A percentile compares a stretch with the other conserved stretches of the same genome.
These are phyloP conservation scores for Chamaecyparis obtusa DNA, from an alignment of 75 land plant species.

Conservation along the genomic window DNA sequence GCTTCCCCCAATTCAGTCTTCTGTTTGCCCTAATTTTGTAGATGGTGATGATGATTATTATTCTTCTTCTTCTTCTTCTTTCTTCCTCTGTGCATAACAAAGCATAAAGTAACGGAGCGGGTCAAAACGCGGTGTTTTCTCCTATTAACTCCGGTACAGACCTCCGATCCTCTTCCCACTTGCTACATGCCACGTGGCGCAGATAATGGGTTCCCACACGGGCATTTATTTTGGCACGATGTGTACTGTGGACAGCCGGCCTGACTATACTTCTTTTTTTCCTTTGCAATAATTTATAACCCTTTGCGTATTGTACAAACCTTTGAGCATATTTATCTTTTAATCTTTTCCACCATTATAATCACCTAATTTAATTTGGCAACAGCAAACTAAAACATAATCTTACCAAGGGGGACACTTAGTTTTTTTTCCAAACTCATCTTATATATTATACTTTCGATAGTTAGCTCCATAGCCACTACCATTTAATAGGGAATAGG, in stretches of 20 bases:
- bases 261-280: too few relatives aligned
- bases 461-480: too few relatives aligned
- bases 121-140: background rate
- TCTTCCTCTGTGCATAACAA: background rate
- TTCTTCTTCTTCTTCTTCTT: background rate
- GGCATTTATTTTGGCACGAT: background rate
- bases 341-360: too few relatives aligned
- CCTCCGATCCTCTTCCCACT: background rate
- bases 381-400: too few relatives aligned
- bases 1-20: background rate
- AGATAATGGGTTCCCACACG: background rate
- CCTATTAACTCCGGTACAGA: background rate
- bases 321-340: too few relatives aligned
- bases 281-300: too few relatives aligned
- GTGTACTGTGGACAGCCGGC: background rate
- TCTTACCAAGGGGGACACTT: too few relatives aligned
- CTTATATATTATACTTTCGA: too few relatives aligned
- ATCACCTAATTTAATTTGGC: too few relatives aligned
- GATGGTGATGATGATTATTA: background rate
- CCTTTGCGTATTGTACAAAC: too few relatives aligned
- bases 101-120: background rate
- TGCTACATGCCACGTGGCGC: background rate
- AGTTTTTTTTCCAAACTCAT: too few relatives aligned
- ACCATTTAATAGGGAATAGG: too few relatives aligned
- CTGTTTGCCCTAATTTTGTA: background rate